phyloP scores from a whole-genome alignment of 805 yeast species.

The Yamadazyma scolyti region DNA sequence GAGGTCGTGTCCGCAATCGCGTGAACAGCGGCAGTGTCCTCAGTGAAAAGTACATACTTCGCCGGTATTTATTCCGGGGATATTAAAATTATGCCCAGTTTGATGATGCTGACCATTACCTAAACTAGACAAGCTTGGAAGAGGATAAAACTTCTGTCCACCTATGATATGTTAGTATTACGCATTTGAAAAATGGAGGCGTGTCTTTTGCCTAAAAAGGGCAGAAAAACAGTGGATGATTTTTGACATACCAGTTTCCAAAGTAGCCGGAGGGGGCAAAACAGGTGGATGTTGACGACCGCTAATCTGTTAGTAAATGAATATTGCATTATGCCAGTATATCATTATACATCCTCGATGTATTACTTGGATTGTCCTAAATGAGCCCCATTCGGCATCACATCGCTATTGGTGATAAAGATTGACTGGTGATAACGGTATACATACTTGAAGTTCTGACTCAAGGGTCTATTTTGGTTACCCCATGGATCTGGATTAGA shows the following conservation, averaged over 20 bases:
- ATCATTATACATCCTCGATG: too few relatives aligned
- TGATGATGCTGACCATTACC: slow-evolving; percentile 37
- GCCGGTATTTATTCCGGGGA: slow-evolving; percentile 42
- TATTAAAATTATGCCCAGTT: slow-evolving; percentile 44
- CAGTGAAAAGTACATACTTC: slow-evolving; percentile 21
- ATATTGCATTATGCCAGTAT: too few relatives aligned
- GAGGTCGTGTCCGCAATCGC: slow-evolving; percentile 6
- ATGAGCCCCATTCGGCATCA: too few relatives aligned
- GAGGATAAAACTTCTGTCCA: slow-evolving; percentile 45
- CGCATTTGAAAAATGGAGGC: too few relatives aligned
- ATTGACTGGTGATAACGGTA: too few relatives aligned
- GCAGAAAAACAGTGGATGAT: too few relatives aligned
- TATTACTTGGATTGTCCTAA: too few relatives aligned
- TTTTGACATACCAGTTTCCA: slow-evolving; percentile 44
- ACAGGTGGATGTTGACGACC: slow-evolving; percentile 61
- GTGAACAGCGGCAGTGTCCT: slow-evolving; percentile 19
- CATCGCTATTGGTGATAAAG: too few relatives aligned
- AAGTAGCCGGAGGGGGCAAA: slow-evolving; percentile 55
- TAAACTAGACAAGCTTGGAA: slow-evolving; percentile 50
- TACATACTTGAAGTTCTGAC: slow-evolving; percentile 43
- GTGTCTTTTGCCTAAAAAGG: too few relatives aligned
- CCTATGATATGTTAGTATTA: slow-evolving; percentile 28
- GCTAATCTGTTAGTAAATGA: slow-evolving; percentile 20
- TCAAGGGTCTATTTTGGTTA: slow-evolving; percentile 38
- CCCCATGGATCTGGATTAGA: slow-evolving; percentile 42